Base-by-base conservation (phyloP, 83 land plant species). In the Diphasiastrum complanatum region DNA sequence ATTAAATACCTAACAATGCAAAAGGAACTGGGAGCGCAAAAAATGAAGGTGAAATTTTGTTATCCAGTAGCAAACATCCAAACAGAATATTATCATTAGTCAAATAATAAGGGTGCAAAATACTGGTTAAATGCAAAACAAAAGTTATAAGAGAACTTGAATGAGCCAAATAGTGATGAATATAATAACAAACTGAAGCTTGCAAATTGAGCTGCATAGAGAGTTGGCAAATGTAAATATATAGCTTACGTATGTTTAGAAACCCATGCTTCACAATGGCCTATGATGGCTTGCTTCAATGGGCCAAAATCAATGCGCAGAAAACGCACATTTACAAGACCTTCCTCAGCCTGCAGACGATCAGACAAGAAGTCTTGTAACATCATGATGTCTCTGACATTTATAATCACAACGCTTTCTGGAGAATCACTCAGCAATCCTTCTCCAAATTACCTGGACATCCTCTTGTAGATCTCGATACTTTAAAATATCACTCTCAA, bases 231-330 rank as follows among this genome's bases (percentile, higher is more conserved):
- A n/a, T n/a, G n/a, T n/a, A n/a, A 14, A 6, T 6, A 14, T 6
- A 3, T 31, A 16, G 23, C 73, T 19, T 70, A 70, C 73, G 73
- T 70, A 29, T 63, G 63, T 30, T 70, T 70, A 23, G 32, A 34
- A 16, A 63, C 56, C 73, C 73, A 70, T 11, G 60, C 60, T 37
- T 54, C 73, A 49, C 73, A 70, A 52, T 70, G 73, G 4, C 45
- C 54, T 28, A 63, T 63, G 10, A 70, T 62, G 12, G 68, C 38
- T 24, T 70, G 72, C 34, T 70, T 70, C 47, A 70, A 33, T 27
- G 65, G 69, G 5, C 69, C 73, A 53, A 68, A 70, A 11, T 70
- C 73, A 5, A 70, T 63, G 18, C 73, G 72, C 30, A 70, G 32
- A 63, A 70, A 70, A 2, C 69, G 19, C 14, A 70, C 6, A 32